A percentile compares a stretch with the other conserved stretches of the same genome.
phyloP scores from a whole-genome alignment of 371 early-diverging fungal species.

The Blakeslea trispora region DNA sequence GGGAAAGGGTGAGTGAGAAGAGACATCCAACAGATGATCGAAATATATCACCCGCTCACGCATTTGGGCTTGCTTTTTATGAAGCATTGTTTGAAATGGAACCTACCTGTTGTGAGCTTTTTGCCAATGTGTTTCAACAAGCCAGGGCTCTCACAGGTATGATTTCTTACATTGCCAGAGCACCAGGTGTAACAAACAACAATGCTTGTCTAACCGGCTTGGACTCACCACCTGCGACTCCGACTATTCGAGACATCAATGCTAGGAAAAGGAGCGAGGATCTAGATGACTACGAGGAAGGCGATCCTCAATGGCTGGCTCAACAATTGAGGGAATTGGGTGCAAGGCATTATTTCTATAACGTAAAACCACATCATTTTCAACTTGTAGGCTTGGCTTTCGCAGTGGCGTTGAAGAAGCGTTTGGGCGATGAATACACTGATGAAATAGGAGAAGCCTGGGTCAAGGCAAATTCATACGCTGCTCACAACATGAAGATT shows the following conservation, averaged over 20 bases:
- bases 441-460: slow-evolving; percentile 44
- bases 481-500: slow-evolving; percentile 39
- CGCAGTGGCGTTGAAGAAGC: slow-evolving; percentile 33
- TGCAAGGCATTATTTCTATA: slow-evolving; percentile 43
- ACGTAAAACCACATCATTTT: slow-evolving; percentile 35
- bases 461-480: slow-evolving; percentile 40
- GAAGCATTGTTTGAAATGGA: slow-evolving; percentile 42
- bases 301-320: slow-evolving; percentile 31
- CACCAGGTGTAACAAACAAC: slow-evolving; percentile 23
- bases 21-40: slow-evolving; percentile 30
- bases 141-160: slow-evolving; percentile 49
- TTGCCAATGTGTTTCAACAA: slow-evolving; percentile 45
- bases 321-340: slow-evolving; percentile 37
- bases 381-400: slow-evolving; percentile 43
- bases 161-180: slow-evolving; percentile 43
- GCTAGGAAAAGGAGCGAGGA: slow-evolving; percentile 16
- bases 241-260: slow-evolving; percentile 34
- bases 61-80: slow-evolving; percentile 48
- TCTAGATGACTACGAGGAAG: slow-evolving; percentile 22
- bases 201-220: slow-evolving; percentile 4
- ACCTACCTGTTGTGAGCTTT: slow-evolving; percentile 19
- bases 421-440: slow-evolving; percentile 40
- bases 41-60: slow-evolving; percentile 42
- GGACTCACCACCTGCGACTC: slow-evolving; percentile 10
- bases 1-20: slow-evolving; percentile 42